Base-by-base conservation (phyloP, 2,329 filamentous ascomycete species). In the Sporothrix euskadiensis region DNA sequence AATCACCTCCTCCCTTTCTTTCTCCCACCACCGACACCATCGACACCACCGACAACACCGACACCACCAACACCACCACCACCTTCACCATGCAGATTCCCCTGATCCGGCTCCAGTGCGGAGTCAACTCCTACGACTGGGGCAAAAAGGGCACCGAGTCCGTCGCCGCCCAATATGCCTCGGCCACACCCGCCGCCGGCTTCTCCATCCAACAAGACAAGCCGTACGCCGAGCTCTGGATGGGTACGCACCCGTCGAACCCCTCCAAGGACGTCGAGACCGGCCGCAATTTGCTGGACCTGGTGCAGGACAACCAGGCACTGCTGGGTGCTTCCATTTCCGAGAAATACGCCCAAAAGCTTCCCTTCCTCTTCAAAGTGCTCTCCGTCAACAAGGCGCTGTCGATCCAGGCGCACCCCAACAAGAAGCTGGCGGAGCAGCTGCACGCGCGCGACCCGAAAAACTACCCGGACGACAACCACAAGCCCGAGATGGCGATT, bases 401-500 rank as follows among this genome's bases (percentile, higher is more conserved):
- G 74, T 97, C 94, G 76, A 98, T 99, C 79, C 96, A 99, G 82
- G 96, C 96, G 32, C 96, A 99, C 78, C 94, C 94, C 70, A 97
- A 97, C 85, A 97, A 97, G 88, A 93, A 92, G 83, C 90, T 97
- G 16, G 96, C 96, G 70, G 95, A 97, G 83, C 85, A 94, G 80
- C 86, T 99, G 41, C 96, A 98, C 81, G 88, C 90, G 54, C 90
- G 88, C 76, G 95, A 99, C 80, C 88, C 94, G 68, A 93, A 93
- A 83, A 97, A 99, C 85, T 99, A 99, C 81, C 96, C 95, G 73
- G 94, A 99, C 85, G 95, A 98, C 85, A 99, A 99, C 84, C 96
- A 99, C 87, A 99, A 99, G 84, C 96, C 96, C 47, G 96, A 99
- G 84, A 99, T 99, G 96, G 94, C 96, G 75, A 97, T 99, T 81